Evolutionary conservation across 352 stramenopile genomes (phyloP).

Genomic region (Phytophthora capsici): DNA sequence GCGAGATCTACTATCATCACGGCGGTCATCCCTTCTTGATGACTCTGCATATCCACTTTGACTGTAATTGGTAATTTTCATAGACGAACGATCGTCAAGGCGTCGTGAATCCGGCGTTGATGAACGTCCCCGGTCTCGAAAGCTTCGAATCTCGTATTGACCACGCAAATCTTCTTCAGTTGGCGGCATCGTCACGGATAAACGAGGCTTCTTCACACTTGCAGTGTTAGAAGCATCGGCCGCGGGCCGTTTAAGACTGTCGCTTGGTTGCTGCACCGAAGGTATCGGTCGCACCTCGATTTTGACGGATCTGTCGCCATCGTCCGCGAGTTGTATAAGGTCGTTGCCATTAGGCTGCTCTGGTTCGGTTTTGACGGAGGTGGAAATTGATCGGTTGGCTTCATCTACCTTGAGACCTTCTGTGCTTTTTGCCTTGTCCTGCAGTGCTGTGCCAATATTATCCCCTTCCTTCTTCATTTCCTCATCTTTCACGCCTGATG

Average conservation of each 20-base stretch:
- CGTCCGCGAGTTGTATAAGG: no score
- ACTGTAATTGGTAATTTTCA: constrained; percentile 12
- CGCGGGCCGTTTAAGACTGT: constrained; percentile 31
- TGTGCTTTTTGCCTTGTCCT: constrained; percentile 5
- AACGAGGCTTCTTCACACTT: constrained; percentile 32
- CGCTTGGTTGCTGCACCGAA: constrained; percentile 10
- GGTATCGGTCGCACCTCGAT: constrained; percentile 3
- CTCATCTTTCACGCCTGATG: neutral
- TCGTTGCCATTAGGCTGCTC: no score
- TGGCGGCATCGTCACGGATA: constrained; percentile 1
- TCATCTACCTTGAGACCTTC: constrained; percentile 3
- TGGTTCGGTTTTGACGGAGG: constrained; percentile 17
- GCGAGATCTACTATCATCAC: constrained; percentile 20
- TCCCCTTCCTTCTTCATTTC: constrained; percentile 6
- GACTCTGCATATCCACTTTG: constrained; percentile 3
- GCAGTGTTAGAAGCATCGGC: constrained; percentile 2
- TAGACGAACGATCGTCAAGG: constrained; percentile 16
- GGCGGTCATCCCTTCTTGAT: constrained; percentile 14
- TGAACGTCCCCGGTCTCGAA: constrained; percentile 25
- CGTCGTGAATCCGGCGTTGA: constrained; percentile 17
- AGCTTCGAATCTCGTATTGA: constrained; percentile 35
- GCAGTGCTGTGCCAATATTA: neutral
- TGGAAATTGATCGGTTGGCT: no score
- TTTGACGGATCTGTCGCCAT: constrained; percentile 1
- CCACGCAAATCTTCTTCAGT: constrained; percentile 21